Percentiles rank a stretch among this genome's conserved stretches.
phyloP scores from a whole-genome alignment of 129 eudicot genomes.

The Lactuca saligna region DNA sequence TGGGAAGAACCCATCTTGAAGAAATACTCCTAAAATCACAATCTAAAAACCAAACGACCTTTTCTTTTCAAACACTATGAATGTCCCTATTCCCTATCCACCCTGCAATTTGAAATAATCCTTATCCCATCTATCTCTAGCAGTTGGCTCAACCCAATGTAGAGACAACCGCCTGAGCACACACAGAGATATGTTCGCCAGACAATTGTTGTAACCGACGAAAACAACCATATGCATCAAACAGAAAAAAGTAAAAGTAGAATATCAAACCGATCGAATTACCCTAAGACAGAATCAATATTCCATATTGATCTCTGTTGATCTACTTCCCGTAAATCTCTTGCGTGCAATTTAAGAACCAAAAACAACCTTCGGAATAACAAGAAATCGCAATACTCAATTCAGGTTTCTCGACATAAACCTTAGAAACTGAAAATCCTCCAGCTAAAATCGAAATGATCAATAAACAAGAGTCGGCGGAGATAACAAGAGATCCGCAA shows the following conservation, averaged over 20 bases:
- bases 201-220: conserved; percentile 41
- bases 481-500: conserved; percentile 3
- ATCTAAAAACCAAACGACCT: conserved; percentile 13
- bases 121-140: conserved; percentile 90
- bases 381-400: not conserved
- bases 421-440: conserved; percentile 7
- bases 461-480: not conserved
- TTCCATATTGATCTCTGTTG: conserved; percentile 33
- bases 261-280: conserved; percentile 17
- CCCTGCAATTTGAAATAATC: conserved; percentile 63
- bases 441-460: conserved; percentile 4
- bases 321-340: not conserved
- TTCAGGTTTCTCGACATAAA: conserved; percentile 14
- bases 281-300: conserved; percentile 30
- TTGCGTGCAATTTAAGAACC: not conserved
- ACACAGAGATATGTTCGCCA: conserved; percentile 50
- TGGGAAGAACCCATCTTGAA: conserved; percentile 64
- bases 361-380: conserved; percentile 10
- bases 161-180: conserved; percentile 61
- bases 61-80: conserved; percentile 6
- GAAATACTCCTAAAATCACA: not conserved
- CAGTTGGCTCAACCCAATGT: conserved; percentile 44
- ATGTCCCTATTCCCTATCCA: conserved; percentile 40
- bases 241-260: conserved; percentile 19
- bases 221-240: conserved; percentile 61